These are phyloP conservation scores for Boeremia lycopersici DNA, from an alignment of 2,329 filamentous ascomycete genomes.

Conservation along the genomic window DNA sequence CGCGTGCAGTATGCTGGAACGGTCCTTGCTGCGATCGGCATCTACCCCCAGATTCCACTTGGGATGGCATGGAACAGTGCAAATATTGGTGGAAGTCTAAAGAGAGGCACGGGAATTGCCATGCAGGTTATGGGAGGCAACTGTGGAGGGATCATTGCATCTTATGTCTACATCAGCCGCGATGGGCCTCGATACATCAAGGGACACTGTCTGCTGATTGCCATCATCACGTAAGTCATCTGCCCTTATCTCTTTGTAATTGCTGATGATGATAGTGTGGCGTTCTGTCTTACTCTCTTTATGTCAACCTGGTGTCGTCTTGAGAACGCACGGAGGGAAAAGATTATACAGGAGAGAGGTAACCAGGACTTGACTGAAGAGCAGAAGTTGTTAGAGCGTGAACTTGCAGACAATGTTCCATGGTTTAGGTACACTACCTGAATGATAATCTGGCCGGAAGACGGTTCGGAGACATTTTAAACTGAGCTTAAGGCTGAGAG, in stretches of 20 bases:
- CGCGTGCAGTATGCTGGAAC: slow-evolving; percentile 44
- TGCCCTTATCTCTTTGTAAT: background rate
- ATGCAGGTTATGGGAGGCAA: slow-evolving; percentile 61
- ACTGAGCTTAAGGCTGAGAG: background rate
- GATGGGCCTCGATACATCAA: slow-evolving; percentile 53
- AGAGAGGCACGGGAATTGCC: slow-evolving; percentile 62
- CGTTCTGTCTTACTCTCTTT: slow-evolving; percentile 56
- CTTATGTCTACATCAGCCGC: slow-evolving; percentile 55
- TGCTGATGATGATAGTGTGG: slow-evolving; percentile 48
- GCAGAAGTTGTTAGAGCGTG: slow-evolving; percentile 59
- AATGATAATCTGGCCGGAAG: background rate
- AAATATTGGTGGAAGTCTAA: slow-evolving; percentile 62
- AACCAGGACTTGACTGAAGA: slow-evolving; percentile 58
- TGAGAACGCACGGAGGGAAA: slow-evolving; percentile 63
- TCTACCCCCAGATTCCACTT: slow-evolving; percentile 63
- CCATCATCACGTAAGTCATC: slow-evolving; percentile 45
- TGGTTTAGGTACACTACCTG: slow-evolving; percentile 47
- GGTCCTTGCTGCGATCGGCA: slow-evolving; percentile 48
- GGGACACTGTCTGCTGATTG: slow-evolving; percentile 56
- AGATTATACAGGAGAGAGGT: slow-evolving; percentile 51
- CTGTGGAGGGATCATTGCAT: slow-evolving; percentile 75
- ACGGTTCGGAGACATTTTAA: background rate
- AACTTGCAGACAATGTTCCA: slow-evolving; percentile 62
- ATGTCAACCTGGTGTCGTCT: slow-evolving; percentile 64
- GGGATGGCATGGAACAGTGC: slow-evolving; percentile 64